Percentiles rank a stretch among this genome's conserved stretches.
phyloP scores from a whole-genome alignment of 1,139 yeast species.

The Pichia cactophila region DNA sequence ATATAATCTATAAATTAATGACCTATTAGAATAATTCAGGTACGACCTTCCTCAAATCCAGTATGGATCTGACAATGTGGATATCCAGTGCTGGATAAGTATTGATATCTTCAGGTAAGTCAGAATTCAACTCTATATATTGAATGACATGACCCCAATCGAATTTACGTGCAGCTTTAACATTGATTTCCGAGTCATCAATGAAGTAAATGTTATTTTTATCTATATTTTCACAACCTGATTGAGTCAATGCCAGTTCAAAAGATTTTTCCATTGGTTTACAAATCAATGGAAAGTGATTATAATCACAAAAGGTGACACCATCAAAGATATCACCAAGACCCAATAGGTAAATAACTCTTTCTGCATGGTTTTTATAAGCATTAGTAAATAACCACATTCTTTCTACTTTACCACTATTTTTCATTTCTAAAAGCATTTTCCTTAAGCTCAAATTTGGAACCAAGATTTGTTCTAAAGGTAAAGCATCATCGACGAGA shows the following conservation, averaged over 20 bases:
- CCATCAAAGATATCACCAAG: constrained; percentile 91
- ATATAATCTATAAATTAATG: not conserved
- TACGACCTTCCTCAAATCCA: constrained; percentile 38
- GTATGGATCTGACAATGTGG: constrained; percentile 36
- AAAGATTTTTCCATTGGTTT: constrained; percentile 72
- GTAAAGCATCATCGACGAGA: constrained; percentile 87
- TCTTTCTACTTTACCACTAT: constrained; percentile 41
- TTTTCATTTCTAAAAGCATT: constrained; percentile 40
- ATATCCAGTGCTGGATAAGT: constrained; percentile 37
- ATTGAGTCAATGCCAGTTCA: constrained; percentile 49
- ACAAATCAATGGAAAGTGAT: constrained; percentile 56
- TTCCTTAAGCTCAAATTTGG: constrained; percentile 52
- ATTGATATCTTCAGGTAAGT: constrained; percentile 30
- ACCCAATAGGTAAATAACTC: constrained; percentile 73
- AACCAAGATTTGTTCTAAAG: constrained; percentile 63
- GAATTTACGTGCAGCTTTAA: constrained; percentile 44
- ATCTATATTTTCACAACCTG: constrained; percentile 42
- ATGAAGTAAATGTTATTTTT: constrained; percentile 54
- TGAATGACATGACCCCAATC: constrained; percentile 52
- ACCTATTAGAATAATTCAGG: constrained; percentile 38
- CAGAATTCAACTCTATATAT: constrained; percentile 46
- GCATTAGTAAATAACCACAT: constrained; percentile 94
- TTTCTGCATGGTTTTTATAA: constrained; percentile 76
- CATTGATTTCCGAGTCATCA: constrained; percentile 74
- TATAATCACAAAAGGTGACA: constrained; percentile 83